phyloP scores from a whole-genome alignment of 352 stramenopile species.

The Globisporangium radiosum region DNA sequence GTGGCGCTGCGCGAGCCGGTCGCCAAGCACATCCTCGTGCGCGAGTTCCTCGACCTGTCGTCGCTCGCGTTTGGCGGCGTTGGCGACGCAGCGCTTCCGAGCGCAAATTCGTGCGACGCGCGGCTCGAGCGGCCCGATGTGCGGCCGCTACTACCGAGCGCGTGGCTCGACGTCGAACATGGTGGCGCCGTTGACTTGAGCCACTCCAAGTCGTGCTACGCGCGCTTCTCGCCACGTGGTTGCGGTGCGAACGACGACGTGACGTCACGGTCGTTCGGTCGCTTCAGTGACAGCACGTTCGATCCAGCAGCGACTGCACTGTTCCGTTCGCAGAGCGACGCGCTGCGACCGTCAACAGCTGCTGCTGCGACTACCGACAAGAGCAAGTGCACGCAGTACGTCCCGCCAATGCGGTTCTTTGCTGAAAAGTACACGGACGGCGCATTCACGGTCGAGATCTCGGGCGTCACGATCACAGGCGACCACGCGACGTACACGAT shows the following conservation, averaged over 20 bases:
- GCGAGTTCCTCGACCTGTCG: conserved; percentile 62
- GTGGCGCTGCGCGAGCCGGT: conserved; percentile 51
- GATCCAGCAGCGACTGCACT: conserved; percentile 10
- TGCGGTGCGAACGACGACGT: conserved; percentile 9
- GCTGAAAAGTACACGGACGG: conserved; percentile 34
- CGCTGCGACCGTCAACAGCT: conserved; percentile 6
- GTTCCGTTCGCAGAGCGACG: conserved; percentile 16
- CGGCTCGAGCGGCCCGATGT: conserved; percentile 50
- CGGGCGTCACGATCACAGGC: conserved; percentile 38
- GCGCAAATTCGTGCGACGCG: conserved; percentile 71
- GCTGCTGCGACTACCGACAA: no score
- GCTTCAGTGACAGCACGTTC: conserved; percentile 21
- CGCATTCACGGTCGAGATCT: conserved; percentile 69
- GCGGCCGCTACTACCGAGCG: conserved; percentile 41
- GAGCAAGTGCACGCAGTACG: conserved; percentile 51
- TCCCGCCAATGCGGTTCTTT: conserved; percentile 46
- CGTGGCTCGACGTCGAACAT: conserved; percentile 49
- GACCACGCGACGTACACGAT: conserved; percentile 52
- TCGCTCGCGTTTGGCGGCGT: conserved; percentile 35
- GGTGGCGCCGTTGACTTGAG: conserved; percentile 2
- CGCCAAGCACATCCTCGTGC: conserved; percentile 51
- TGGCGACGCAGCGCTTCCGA: conserved; percentile 41
- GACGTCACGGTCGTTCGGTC: conserved; percentile 18
- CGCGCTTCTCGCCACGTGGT: conserved; percentile 15
- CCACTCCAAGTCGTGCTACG: conserved; percentile 32